phyloP scores from a whole-genome alignment of 106 monocot species.

The Dioscorea zingiberensis region DNA sequence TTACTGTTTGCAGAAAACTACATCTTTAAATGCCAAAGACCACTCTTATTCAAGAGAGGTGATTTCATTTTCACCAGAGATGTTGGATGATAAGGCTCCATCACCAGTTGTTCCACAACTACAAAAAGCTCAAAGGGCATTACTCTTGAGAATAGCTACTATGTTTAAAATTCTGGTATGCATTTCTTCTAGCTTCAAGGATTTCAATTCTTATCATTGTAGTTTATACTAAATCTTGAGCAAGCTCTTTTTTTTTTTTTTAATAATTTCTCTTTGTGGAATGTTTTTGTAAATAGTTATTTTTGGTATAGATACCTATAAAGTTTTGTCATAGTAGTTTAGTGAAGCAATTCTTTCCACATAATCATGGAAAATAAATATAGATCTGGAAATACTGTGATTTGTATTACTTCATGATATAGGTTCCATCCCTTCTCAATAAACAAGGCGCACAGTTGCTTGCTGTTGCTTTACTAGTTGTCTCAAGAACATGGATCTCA shows the following conservation, averaged over 20 bases:
- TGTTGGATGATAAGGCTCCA: conserved; percentile 10
- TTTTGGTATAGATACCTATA: too few relatives aligned
- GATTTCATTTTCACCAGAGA: conserved; percentile 57
- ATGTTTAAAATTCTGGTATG: conserved; percentile 94
- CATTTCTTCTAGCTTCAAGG: not conserved
- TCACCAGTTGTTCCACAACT: conserved; percentile 63
- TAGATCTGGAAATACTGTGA: too few relatives aligned
- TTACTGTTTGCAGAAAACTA: conserved; percentile 23
- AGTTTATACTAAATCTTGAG: too few relatives aligned
- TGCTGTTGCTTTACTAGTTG: conserved; percentile 83
- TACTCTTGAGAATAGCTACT: conserved; percentile 71
- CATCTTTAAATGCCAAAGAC: conserved; percentile 47
- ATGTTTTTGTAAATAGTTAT: too few relatives aligned
- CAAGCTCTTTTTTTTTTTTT: too few relatives aligned
- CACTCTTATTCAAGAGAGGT: conserved; percentile 50
- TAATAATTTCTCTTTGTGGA: too few relatives aligned
- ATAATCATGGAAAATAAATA: too few relatives aligned
- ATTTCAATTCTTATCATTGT: too few relatives aligned
- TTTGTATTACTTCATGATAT: conserved; percentile 12
- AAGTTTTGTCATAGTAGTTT: too few relatives aligned
- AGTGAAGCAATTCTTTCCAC: too few relatives aligned
- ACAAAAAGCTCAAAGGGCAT: conserved; percentile 38
- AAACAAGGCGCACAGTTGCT: conserved; percentile 91
- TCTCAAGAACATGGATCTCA: conserved; percentile 95
- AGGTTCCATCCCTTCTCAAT: conserved; percentile 83